Base-by-base conservation (phyloP, 345 rosid genomes). In the Eucalyptus curtisii region DNA sequence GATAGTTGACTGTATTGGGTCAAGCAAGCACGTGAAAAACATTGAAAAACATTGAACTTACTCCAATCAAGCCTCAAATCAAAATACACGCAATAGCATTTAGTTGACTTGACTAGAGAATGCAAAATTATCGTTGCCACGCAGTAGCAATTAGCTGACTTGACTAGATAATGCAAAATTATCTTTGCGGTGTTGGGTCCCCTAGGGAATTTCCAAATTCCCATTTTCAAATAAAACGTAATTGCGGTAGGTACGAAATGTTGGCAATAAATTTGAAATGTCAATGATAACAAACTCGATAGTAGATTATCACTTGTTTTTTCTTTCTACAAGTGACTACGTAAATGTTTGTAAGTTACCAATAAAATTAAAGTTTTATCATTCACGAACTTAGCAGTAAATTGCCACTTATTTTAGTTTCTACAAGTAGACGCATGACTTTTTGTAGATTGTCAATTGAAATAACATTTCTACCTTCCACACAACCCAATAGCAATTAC, bases 241-340 rank as follows among this genome's bases (percentile, higher is more conserved):
- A 55, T 55, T 55, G 2, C 6, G 3, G 10, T 30, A 6, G n/a
- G 4, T 30, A 3, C 1, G 3, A 30, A 13, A 61, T 6, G 5
- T 30, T 3, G 5, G 16, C 1, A 4, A 6, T 61, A 64, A 61
- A 7, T n/a, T 64, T n/a, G 37, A 64, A n/a, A 64, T 64, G 3
- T 64, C 19, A 5, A 64, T 13, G 9, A 13, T n/a, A 64, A 7
- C 9, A 4, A 64, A 64, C 30, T 0, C 64, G 5, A 57, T 57
- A 5, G 6, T 57, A 25, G 3, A 25, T 57, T 25, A 57, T 57
- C 14, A 57, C n/a, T 25, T 3, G 1, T 7, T 57, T 25, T 57
- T 25, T 10, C 1, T 1, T 55, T 57, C 3, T 11, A 0, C 0
- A 3, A 57, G 13, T 57, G 66, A 25, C 7, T 57, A 27, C 0